These are phyloP conservation scores for Cercospora janseana DNA, from an alignment of 2,329 filamentous ascomycete species.

Conservation along the genomic window DNA sequence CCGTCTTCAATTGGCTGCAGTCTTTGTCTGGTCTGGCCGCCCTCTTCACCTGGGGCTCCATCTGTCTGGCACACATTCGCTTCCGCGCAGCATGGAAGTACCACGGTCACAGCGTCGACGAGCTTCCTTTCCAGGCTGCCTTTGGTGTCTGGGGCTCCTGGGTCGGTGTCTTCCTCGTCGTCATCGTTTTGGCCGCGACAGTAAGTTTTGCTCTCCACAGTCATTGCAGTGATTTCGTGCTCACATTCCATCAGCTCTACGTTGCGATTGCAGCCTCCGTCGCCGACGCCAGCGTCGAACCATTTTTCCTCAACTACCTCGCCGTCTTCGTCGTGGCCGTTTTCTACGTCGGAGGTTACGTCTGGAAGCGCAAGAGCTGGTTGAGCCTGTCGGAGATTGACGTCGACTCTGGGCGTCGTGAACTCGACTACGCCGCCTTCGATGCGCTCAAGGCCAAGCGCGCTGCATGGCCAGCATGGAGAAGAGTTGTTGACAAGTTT, in stretches of 20 bases:
- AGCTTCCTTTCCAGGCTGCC: slow-evolving; percentile 79
- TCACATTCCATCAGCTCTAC: slow-evolving; percentile 43
- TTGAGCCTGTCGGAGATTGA: slow-evolving; percentile 61
- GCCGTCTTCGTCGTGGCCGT: slow-evolving; percentile 53
- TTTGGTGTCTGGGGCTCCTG: slow-evolving; percentile 77
- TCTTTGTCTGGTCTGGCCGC: slow-evolving; percentile 70
- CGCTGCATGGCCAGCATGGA: slow-evolving; percentile 55
- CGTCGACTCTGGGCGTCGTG: slow-evolving; percentile 63
- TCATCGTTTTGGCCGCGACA: slow-evolving; percentile 73
- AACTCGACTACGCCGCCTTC: slow-evolving; percentile 65
- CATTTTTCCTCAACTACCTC: slow-evolving; percentile 56
- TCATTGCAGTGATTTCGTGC: not conserved
- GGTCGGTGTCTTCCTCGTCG: slow-evolving; percentile 73
- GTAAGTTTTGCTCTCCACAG: slow-evolving; percentile 17
- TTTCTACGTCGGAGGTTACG: slow-evolving; percentile 56
- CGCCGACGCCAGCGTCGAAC: slow-evolving; percentile 27
- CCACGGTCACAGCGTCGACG: slow-evolving; percentile 63
- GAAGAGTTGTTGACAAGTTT: slow-evolving; percentile 33
- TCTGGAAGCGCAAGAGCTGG: slow-evolving; percentile 66
- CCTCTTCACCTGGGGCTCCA: slow-evolving; percentile 73
- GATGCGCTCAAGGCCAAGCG: slow-evolving; percentile 54
- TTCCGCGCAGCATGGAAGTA: slow-evolving; percentile 62
- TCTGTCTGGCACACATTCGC: slow-evolving; percentile 64
- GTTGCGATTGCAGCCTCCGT: slow-evolving; percentile 47
- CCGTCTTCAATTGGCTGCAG: slow-evolving; percentile 64